phyloP scores from a whole-genome alignment of 352 stramenopile species.

The Phytophthora melonis region DNA sequence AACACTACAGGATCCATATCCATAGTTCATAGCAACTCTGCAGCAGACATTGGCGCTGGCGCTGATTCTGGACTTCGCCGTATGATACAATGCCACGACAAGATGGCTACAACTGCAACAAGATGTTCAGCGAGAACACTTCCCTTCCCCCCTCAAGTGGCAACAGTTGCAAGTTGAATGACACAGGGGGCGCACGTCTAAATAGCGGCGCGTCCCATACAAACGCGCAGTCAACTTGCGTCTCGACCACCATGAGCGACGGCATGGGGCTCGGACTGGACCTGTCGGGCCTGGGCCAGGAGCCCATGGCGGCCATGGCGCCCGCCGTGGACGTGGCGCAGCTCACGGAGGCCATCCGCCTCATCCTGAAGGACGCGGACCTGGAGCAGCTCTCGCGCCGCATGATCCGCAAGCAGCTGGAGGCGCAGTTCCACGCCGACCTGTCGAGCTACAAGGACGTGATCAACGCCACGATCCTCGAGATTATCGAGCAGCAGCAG shows the following conservation, averaged over 20 bases:
- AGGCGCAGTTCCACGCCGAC: constrained; percentile 79
- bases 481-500: constrained; percentile 86
- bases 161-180: constrained; percentile 13
- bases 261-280: constrained; percentile 68
- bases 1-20: neutral
- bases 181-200: neutral
- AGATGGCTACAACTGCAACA: constrained; percentile 25
- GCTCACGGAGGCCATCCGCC: constrained; percentile 76
- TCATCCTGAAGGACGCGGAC: constrained; percentile 83
- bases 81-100: neutral
- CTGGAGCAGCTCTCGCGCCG: constrained; percentile 87
- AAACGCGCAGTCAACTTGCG: neutral
- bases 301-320: constrained; percentile 40
- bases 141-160: neutral
- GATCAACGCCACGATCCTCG: constrained; percentile 85
- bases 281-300: constrained; percentile 59
- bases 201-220: constrained; percentile 16
- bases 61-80: neutral
- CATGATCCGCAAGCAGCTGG: constrained; percentile 90
- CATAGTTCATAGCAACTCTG: neutral
- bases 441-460: constrained; percentile 85
- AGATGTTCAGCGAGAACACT: constrained; percentile 17
- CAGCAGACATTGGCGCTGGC: too few species aligned
- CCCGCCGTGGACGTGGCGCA: constrained; percentile 64
- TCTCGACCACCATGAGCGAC: constrained; percentile 55